phyloP scores from a whole-genome alignment of 305 asterid genomes.

The Fraxinus platypoda region DNA sequence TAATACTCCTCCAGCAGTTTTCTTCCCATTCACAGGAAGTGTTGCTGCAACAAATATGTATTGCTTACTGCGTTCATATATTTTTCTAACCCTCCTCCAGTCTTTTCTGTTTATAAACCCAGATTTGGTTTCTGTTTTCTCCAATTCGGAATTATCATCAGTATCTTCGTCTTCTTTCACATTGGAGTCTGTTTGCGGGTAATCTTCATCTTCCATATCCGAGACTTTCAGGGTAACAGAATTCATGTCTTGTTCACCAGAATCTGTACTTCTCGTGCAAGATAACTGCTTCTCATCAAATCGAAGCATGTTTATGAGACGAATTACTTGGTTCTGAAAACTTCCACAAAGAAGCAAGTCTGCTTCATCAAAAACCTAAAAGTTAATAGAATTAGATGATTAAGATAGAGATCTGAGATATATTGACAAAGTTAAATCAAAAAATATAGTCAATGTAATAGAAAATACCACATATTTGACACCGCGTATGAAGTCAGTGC shows the following conservation, averaged over 20 bases:
- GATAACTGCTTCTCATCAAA: constrained; percentile 91
- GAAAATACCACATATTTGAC: constrained; percentile 77
- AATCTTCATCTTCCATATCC: constrained; percentile 41
- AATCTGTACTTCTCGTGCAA: constrained; percentile 35
- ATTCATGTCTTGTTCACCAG: constrained; percentile 28
- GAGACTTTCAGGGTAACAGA: constrained; percentile 25
- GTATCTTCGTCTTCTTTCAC: constrained; percentile 41
- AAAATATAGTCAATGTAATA: not conserved
- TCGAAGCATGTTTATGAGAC: constrained; percentile 86
- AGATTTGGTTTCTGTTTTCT: constrained; percentile 34
- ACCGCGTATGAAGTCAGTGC: constrained; percentile 56
- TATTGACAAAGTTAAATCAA: not conserved
- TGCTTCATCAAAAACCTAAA: constrained; percentile 95
- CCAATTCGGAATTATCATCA: constrained; percentile 33
- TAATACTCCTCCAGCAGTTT: constrained; percentile 84
- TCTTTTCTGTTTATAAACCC: constrained; percentile 48
- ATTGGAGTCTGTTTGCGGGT: constrained; percentile 32
- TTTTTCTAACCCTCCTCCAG: constrained; percentile 84
- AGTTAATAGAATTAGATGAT: constrained; percentile 14
- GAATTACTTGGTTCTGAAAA: constrained; percentile 92
- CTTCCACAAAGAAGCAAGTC: constrained; percentile 95
- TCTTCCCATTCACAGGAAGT: constrained; percentile 88
- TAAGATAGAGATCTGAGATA: not conserved
- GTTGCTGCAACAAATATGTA: constrained; percentile 96
- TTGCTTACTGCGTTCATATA: constrained; percentile 83